phyloP scores from a whole-genome alignment of 371 early-diverging fungal species.

The Umbelopsis sp. region DNA sequence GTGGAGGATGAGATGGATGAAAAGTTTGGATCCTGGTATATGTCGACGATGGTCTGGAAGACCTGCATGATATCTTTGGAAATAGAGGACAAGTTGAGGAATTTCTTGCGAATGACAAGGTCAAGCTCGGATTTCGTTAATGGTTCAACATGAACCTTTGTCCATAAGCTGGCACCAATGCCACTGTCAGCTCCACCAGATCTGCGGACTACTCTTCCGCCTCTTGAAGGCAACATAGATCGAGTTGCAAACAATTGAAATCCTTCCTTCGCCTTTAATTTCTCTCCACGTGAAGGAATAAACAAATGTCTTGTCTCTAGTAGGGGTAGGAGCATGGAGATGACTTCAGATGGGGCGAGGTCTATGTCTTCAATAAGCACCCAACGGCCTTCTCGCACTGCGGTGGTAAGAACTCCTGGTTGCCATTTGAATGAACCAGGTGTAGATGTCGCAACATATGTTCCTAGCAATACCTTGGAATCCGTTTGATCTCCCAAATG shows the following conservation, averaged over 20 bases:
- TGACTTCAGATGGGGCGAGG: conserved; percentile 96
- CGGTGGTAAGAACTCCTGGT: conserved; percentile 94
- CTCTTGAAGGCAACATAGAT: conserved; percentile 59
- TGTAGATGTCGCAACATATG: conserved; percentile 91
- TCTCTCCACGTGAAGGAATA: conserved; percentile 95
- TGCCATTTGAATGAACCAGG: conserved; percentile 97
- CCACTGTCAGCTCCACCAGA: conserved; percentile 59
- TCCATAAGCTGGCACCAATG: conserved; percentile 82
- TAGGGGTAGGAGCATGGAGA: conserved; percentile 93
- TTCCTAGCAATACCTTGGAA: conserved; percentile 95
- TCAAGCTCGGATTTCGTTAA: conserved; percentile 67
- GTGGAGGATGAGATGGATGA: conserved; percentile 53
- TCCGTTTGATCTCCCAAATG: conserved; percentile 99
- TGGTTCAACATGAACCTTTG: conserved; percentile 69
- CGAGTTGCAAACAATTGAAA: conserved; percentile 98
- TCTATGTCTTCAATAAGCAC: conserved; percentile 99
- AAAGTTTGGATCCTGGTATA: conserved; percentile 61
- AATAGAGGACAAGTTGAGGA: conserved; percentile 56
- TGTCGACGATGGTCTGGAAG: conserved; percentile 59
- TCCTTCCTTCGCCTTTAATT: conserved; percentile 85
- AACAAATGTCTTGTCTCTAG: conserved; percentile 93
- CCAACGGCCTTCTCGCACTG: conserved; percentile 97
- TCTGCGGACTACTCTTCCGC: conserved; percentile 44
- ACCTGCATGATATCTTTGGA: conserved; percentile 63
- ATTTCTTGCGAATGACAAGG: conserved; percentile 64